Conservation (phyloP, 768 basidiomycete genomes). For the Trametes maxima region DNA sequence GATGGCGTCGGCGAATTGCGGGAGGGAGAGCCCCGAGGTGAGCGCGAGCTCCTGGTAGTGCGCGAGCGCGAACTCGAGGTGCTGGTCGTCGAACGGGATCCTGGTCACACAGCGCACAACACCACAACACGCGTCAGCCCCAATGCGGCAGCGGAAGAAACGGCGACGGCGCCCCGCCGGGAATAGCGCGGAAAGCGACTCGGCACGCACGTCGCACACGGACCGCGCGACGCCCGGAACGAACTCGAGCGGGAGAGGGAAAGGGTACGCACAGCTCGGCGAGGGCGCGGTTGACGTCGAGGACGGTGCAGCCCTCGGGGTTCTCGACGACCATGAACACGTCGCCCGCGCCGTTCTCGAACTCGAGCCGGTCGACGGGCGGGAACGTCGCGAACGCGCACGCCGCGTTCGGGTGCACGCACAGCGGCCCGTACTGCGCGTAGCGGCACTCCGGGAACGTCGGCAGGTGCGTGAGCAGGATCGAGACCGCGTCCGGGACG, state of each 20-base stretch:
- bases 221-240: too few species aligned
- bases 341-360: slow-evolving; percentile 23
- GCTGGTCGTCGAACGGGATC: slow-evolving; percentile 22
- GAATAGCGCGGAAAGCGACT: too few species aligned
- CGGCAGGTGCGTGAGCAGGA: slow-evolving; percentile 29
- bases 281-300: slow-evolving; percentile 31
- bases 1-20: slow-evolving; percentile 22
- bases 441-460: slow-evolving; percentile 28
- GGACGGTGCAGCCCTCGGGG: slow-evolving; percentile 27
- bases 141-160: too few species aligned
- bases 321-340: slow-evolving; percentile 29
- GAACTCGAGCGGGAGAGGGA: too few species aligned
- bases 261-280: slow-evolving; percentile 23
- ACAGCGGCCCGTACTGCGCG: slow-evolving; percentile 31
- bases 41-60: slow-evolving; percentile 29
- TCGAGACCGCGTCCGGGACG: slow-evolving; percentile 26
- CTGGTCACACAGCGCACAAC: slow-evolving; percentile 1
- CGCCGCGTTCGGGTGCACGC: slow-evolving; percentile 30
- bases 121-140: too few species aligned
- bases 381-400: slow-evolving; percentile 33
- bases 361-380: slow-evolving; percentile 25
- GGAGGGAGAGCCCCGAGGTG: slow-evolving; percentile 23
- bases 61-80: slow-evolving; percentile 20
- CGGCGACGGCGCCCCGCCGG: too few species aligned
- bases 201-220: too few species aligned